Evolutionary conservation across 2,329 filamentous ascomycete species (phyloP).

Genomic region (Xenoacremonium recifei): DNA sequence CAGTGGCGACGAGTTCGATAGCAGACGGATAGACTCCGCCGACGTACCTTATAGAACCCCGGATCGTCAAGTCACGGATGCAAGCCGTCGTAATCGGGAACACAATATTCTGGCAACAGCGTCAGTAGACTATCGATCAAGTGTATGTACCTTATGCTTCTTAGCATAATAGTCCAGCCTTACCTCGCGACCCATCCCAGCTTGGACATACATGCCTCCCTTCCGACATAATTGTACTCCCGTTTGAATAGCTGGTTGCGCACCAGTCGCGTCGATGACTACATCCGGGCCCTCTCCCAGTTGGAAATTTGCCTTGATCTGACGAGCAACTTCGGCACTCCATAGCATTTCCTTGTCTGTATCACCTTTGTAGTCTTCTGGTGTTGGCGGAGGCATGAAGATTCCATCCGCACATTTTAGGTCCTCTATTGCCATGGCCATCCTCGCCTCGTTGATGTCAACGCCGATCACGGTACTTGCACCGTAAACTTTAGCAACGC

Average conservation of each 20-base stretch:
- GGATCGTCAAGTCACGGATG: slow-evolving; percentile 45
- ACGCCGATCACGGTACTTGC: slow-evolving; percentile 52
- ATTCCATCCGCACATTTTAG: too few relatives aligned
- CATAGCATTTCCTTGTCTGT: too few relatives aligned
- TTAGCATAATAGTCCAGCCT: too few relatives aligned
- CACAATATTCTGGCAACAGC: slow-evolving; percentile 47
- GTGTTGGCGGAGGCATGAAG: too few relatives aligned
- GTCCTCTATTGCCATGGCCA: too few relatives aligned
- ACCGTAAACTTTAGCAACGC: slow-evolving; percentile 79
- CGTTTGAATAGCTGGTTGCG: slow-evolving; percentile 44
- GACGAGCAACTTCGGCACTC: too few relatives aligned
- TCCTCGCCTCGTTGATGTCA: slow-evolving; percentile 75
- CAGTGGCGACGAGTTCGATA: slow-evolving; percentile 46
- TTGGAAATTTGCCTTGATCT: slow-evolving; percentile 32
- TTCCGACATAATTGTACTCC: slow-evolving; percentile 43
- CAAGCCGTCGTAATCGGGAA: slow-evolving; percentile 52
- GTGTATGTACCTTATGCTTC: too few relatives aligned
- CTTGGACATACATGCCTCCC: slow-evolving; percentile 51
- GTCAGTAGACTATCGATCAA: too few relatives aligned
- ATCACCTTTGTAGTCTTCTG: too few relatives aligned
- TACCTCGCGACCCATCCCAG: slow-evolving; percentile 50
- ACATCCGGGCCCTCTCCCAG: slow-evolving; percentile 43
- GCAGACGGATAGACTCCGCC: slow-evolving; percentile 49
- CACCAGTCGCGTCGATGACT: slow-evolving; percentile 49
- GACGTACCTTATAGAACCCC: slow-evolving; percentile 51